phyloP scores from a whole-genome alignment of 2,329 filamentous ascomycete genomes.

The Bisporella sp. region DNA sequence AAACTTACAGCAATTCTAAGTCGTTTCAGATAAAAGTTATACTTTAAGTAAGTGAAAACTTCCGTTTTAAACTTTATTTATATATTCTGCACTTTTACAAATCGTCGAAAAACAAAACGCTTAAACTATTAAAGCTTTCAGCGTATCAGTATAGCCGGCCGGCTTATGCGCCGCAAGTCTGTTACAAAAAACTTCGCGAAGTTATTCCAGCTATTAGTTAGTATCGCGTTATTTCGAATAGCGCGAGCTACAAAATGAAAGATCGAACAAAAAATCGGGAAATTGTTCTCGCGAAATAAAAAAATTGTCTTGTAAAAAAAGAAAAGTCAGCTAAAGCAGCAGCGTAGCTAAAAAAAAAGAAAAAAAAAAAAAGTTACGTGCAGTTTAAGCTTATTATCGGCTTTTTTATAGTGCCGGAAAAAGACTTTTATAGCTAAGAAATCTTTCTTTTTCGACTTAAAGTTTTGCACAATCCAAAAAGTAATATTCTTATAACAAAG shows the following conservation, averaged over 20 bases:
- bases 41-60: background rate
- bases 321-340: constrained; percentile 6
- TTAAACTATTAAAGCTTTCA: constrained; percentile 15
- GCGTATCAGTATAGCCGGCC: constrained; percentile 3
- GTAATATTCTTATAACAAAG: constrained; percentile 6
- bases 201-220: constrained; percentile 9
- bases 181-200: constrained; percentile 10
- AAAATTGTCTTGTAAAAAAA: constrained; percentile 9
- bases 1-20: background rate
- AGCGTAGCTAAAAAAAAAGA: too few species aligned
- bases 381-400: constrained; percentile 12
- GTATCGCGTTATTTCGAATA: constrained; percentile 10
- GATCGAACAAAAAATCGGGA: constrained; percentile 15
- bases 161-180: constrained; percentile 5
- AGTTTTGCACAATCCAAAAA: constrained; percentile 8
- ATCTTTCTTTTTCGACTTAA: constrained; percentile 5
- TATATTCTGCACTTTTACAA: background rate
- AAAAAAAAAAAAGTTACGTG: constrained; percentile 5
- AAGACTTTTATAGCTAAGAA: constrained; percentile 13
- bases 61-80: background rate
- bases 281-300: constrained; percentile 14
- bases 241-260: constrained; percentile 11
- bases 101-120: constrained; percentile 8
- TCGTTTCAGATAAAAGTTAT: background rate
- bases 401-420: constrained; percentile 13